Conservation (phyloP, 2,329 filamentous ascomycete genomes). For the Orbilia oligospora region DNA sequence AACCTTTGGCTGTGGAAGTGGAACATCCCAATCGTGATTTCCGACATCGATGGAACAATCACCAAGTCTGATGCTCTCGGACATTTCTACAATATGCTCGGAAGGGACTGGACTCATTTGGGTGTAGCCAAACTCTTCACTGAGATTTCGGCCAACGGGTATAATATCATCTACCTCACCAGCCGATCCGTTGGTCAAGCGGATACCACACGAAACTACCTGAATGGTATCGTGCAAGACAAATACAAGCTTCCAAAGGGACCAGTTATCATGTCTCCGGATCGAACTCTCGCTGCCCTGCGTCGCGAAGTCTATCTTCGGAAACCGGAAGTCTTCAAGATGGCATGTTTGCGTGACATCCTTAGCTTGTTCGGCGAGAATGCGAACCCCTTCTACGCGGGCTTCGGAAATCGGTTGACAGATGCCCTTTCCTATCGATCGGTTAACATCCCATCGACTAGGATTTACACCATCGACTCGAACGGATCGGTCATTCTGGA, state of each 20-base stretch:
- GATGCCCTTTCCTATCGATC: slow-evolving; percentile 96
- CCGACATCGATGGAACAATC: slow-evolving; percentile 98
- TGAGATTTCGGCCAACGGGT: slow-evolving; percentile 94
- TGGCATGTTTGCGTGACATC: slow-evolving; percentile 97
- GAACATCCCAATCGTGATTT: slow-evolving; percentile 94
- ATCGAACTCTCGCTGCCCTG: slow-evolving; percentile 92
- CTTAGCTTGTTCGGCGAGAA: slow-evolving; percentile 85
- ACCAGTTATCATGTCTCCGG: slow-evolving; percentile 93
- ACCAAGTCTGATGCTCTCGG: slow-evolving; percentile 96
- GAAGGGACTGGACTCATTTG: slow-evolving; percentile 96
- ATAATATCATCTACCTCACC: slow-evolving; percentile 98
- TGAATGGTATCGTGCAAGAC: slow-evolving; percentile 90
- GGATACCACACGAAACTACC: slow-evolving; percentile 88
- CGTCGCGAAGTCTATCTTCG: slow-evolving; percentile 89
- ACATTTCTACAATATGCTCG: slow-evolving; percentile 95
- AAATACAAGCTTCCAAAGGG: slow-evolving; percentile 87
- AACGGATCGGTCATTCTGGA: slow-evolving; percentile 96
- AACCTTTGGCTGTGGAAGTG: slow-evolving; percentile 95
- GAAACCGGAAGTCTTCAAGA: slow-evolving; percentile 99
- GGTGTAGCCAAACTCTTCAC: slow-evolving; percentile 97
- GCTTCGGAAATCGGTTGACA: slow-evolving; percentile 95
- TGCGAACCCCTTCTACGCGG: slow-evolving; percentile 91
- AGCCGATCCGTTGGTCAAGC: slow-evolving; percentile 93
- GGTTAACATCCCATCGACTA: slow-evolving; percentile 91
- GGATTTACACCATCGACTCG: slow-evolving; percentile 99